Conservation (phyloP, 2,329 filamentous ascomycete species). For the Microdochium nivale region DNA sequence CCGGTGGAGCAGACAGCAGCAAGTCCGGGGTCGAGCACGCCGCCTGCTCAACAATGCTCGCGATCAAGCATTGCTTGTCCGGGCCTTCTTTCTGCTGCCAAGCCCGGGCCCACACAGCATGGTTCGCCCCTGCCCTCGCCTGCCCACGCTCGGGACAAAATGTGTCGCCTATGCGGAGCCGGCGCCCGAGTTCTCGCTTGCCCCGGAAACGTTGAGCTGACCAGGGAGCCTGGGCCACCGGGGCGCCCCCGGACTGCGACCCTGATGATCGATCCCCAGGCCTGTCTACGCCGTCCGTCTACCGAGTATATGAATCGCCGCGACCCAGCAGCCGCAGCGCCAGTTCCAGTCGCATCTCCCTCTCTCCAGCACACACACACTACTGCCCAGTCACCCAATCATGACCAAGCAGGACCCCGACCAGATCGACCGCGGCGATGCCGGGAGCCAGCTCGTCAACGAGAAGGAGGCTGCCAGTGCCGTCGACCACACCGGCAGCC, state of each 20-base stretch:
- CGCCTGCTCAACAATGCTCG: too few relatives aligned
- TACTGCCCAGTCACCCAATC: too few relatives aligned
- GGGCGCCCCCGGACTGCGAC: too few relatives aligned
- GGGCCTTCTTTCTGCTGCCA: background rate
- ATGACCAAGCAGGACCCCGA: background rate
- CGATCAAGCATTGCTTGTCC: too few relatives aligned
- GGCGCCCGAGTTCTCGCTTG: background rate
- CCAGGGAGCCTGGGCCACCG: too few relatives aligned
- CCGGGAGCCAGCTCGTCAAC: background rate
- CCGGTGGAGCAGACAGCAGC: too few relatives aligned
- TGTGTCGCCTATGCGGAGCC: background rate
- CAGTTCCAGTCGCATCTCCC: too few relatives aligned
- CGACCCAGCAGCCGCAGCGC: background rate
- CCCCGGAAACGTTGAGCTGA: background rate
- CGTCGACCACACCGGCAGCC: slow-evolving; percentile 22
- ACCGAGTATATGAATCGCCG: background rate
- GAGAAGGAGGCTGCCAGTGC: slow-evolving; percentile 4
- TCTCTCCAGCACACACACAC: too few relatives aligned
- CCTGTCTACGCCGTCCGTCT: background rate
- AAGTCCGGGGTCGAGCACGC: too few relatives aligned
- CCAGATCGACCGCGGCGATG: background rate
- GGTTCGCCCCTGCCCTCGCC: background rate
- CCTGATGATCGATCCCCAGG: too few relatives aligned
- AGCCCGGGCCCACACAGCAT: too few relatives aligned
- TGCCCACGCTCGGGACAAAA: background rate